Base-by-base conservation (phyloP, 106 monocot species). In the Dendrobium huoshanense region DNA sequence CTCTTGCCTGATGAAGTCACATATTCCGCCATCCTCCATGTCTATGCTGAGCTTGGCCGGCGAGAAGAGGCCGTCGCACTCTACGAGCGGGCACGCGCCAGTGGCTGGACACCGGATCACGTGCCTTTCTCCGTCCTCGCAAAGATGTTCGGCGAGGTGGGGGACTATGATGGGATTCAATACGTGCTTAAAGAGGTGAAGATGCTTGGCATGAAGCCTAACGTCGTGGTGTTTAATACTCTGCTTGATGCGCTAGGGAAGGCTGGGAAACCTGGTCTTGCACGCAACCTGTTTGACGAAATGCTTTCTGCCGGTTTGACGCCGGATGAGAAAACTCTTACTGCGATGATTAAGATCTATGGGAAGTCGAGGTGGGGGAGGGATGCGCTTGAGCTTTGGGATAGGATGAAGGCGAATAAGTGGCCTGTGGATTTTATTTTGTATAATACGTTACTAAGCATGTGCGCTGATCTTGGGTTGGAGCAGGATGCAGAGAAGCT, bases 1-100 rank as follows among this genome's bases (percentile, higher is more conserved):
- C 74, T 90, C 64, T 74, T 86, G 56, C 99, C 99, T 15, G 99
- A 99, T 79, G 93, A 95, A 82, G 90, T 99, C 41, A 95, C 99
- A 59, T 99, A 95, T 87, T 99, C 99, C 25, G 87, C 93, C 41
- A 75, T 86, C 19, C 87, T 99, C 42, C 89, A 95, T 31, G 99
- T 93, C 49, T 99, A 99, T 56, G 95, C 87, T 0, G 65, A 79
- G n/a, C 80, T 95, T 29, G 93, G 95, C 68, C 88, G 82, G 79
- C 79, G 81, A 44, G 91, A 91, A 78, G 93, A 95, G 77, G 95
- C 88, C 7, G 6, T 91, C 4, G 41, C 75, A 42, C 72, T 99
- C 25, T 99, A 92, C 77, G 93, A 95, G 80, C 43, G 93, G 4
- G 99, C 85, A 7, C 85, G 93, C 18, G 88, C 87, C 18, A 77